A percentile compares a stretch with the other conserved stretches of the same genome.
Conservation (phyloP, 2,329 filamentous ascomycete genomes). For the Geosmithia flava region DNA sequence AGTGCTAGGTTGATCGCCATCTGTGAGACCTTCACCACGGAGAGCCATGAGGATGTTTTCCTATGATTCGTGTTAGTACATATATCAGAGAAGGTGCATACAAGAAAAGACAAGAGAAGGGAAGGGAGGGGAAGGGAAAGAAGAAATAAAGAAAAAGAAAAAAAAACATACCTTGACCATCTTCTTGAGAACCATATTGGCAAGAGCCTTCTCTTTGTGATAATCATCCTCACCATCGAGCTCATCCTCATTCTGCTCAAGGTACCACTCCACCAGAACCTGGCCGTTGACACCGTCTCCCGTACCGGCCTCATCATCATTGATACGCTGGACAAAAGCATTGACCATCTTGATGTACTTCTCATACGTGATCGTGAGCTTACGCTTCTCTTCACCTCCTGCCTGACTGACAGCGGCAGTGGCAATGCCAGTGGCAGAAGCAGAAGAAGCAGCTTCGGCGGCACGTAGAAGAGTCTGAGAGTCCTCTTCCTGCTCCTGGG, state of each 20-base stretch:
- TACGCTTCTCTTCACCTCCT: constrained; percentile 28
- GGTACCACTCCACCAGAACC: constrained; percentile 74
- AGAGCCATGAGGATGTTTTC: constrained; percentile 84
- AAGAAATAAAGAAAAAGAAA: neutral
- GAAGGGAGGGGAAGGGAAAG: neutral
- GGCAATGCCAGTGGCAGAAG: constrained; percentile 3
- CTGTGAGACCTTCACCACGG: constrained; percentile 45
- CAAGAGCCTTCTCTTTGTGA: constrained; percentile 59
- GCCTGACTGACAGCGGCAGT: constrained; percentile 9
- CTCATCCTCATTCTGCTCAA: constrained; percentile 81
- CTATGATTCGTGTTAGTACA: constrained; percentile 19
- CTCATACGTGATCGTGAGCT: constrained; percentile 88
- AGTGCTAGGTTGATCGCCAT: constrained; percentile 30
- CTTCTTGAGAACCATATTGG: constrained; percentile 78
- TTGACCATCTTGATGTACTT: constrained; percentile 91
- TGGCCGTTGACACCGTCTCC: constrained; percentile 81
- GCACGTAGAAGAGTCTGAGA: constrained; percentile 29
- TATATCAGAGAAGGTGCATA: no score
- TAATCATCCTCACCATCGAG: constrained; percentile 72
- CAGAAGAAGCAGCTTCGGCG: constrained; percentile 29
- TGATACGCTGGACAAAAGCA: constrained; percentile 68
- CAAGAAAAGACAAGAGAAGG: constrained; percentile 5
- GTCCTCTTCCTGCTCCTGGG: constrained; percentile 17
- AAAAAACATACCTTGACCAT: constrained; percentile 73
- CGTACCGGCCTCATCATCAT: constrained; percentile 62